phyloP scores from a whole-genome alignment of 2,329 filamentous ascomycete species.

The Pyricularia sp. region DNA sequence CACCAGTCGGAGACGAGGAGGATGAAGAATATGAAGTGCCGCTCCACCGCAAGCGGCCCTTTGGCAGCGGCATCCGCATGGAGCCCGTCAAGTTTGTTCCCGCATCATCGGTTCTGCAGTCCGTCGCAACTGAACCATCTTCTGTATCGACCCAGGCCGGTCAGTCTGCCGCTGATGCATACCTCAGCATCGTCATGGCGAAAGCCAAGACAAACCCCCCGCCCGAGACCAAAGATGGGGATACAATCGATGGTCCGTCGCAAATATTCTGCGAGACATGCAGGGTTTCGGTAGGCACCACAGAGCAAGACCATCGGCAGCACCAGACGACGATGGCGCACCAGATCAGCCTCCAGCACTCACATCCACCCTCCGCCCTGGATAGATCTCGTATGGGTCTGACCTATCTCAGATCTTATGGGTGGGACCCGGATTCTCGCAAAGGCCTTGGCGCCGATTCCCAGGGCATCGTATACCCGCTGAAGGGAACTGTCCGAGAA shows the following conservation, averaged over 20 bases:
- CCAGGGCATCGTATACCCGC: conserved; percentile 65
- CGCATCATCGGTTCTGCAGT: conserved; percentile 26
- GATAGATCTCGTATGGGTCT: conserved; percentile 64
- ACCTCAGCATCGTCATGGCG: conserved; percentile 50
- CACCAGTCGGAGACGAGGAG: neutral
- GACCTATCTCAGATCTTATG: conserved; percentile 53
- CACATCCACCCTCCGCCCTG: conserved; percentile 62
- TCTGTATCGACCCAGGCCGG: conserved; percentile 3
- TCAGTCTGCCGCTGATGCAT: conserved; percentile 44
- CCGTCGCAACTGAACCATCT: neutral
- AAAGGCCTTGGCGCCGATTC: conserved; percentile 61
- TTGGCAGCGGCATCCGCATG: conserved; percentile 46
- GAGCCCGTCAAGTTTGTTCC: conserved; percentile 48
- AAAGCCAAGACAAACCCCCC: conserved; percentile 1
- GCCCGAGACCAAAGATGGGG: neutral
- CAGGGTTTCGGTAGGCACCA: conserved; percentile 38
- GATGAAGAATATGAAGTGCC: conserved; percentile 35
- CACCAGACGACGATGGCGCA: conserved; percentile 61
- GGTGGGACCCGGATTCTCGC: conserved; percentile 67
- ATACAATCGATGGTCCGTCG: conserved; percentile 4
- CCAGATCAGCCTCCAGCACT: conserved; percentile 59
- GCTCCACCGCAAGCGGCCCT: conserved; percentile 42
- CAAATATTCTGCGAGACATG: conserved; percentile 45
- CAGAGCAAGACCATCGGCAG: conserved; percentile 11
- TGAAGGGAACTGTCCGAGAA: conserved; percentile 64